Evolutionary conservation across 2,329 filamentous ascomycete species (phyloP).

Genomic region (Nemania sp.): DNA sequence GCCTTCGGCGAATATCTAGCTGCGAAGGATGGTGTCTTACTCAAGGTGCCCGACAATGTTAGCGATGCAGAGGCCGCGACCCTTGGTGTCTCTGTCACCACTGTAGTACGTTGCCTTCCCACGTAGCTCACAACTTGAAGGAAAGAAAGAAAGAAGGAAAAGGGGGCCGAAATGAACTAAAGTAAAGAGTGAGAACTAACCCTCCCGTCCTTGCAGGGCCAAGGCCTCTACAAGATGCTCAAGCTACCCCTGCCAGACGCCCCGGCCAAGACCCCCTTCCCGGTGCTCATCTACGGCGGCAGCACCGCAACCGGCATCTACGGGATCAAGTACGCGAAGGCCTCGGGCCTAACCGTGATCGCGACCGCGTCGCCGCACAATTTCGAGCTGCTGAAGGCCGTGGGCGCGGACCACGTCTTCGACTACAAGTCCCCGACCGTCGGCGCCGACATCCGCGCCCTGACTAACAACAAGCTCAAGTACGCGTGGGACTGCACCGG

Average conservation of each 20-base stretch:
- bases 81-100: conserved; percentile 56
- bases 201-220: conserved; percentile 51
- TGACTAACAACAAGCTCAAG: conserved; percentile 40
- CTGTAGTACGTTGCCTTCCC: conserved; percentile 51
- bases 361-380: conserved; percentile 56
- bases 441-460: conserved; percentile 42
- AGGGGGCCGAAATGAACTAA: not conserved
- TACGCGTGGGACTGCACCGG: conserved; percentile 54
- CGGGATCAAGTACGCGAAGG: conserved; percentile 59
- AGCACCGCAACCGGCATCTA: conserved; percentile 69
- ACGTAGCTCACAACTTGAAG: not conserved
- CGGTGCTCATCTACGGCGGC: conserved; percentile 59
- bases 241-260: conserved; percentile 58
- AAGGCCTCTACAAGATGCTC: conserved; percentile 62
- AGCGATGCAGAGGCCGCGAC: conserved; percentile 61
- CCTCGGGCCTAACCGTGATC: conserved; percentile 56
- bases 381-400: conserved; percentile 51
- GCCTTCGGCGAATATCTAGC: conserved; percentile 57
- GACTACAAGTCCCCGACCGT: conserved; percentile 48
- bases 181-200: conserved; percentile 9
- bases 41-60: conserved; percentile 60
- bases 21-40: conserved; percentile 56
- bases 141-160: not conserved
- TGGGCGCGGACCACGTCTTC: conserved; percentile 51
- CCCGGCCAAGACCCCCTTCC: conserved; percentile 54